Percentiles rank a stretch among this genome's conserved stretches.
Evolutionary conservation across 148 eudicot genomes (phyloP).

Genomic region (Tetragonia tetragonoides): DNA sequence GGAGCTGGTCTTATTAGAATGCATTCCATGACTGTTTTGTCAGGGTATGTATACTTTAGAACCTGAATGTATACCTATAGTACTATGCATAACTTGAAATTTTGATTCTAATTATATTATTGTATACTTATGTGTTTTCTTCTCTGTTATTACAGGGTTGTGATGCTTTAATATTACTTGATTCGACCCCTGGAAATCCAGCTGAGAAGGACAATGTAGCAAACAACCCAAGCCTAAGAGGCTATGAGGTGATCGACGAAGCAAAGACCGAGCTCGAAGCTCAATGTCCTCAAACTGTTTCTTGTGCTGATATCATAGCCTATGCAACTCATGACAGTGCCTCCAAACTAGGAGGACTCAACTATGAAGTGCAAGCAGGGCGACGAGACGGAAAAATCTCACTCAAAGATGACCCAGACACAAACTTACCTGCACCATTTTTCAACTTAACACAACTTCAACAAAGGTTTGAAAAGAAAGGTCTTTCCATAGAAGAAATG

Average conservation of each 20-base stretch:
- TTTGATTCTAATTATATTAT: too few species aligned
- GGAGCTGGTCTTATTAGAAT: conserved; percentile 39
- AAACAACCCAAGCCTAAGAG: conserved; percentile 40
- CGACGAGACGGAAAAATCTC: conserved; percentile 41
- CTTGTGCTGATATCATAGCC: conserved; percentile 46
- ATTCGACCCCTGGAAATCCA: conserved; percentile 34
- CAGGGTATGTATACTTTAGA: conserved; percentile 35
- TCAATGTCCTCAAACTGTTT: conserved; percentile 41
- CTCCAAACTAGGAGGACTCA: conserved; percentile 25
- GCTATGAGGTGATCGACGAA: conserved; percentile 29
- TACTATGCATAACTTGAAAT: not conserved
- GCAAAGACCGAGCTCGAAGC: conserved; percentile 31
- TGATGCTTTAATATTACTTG: conserved; percentile 46
- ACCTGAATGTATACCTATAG: too few species aligned
- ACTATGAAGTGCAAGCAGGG: conserved; percentile 38
- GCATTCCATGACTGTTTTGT: conserved; percentile 32
- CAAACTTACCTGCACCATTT: conserved; percentile 32
- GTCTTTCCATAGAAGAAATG: conserved; percentile 38
- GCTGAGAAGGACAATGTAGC: conserved; percentile 39
- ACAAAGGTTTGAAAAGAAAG: conserved; percentile 20
- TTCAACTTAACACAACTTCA: conserved; percentile 29
- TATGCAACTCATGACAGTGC: conserved; percentile 54
- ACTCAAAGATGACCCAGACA: conserved; percentile 19
- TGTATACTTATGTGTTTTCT: not conserved
- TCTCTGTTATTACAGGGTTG: conserved; percentile 36